phyloP scores from a whole-genome alignment of 345 rosid genomes.

The Murraya paniculata region DNA sequence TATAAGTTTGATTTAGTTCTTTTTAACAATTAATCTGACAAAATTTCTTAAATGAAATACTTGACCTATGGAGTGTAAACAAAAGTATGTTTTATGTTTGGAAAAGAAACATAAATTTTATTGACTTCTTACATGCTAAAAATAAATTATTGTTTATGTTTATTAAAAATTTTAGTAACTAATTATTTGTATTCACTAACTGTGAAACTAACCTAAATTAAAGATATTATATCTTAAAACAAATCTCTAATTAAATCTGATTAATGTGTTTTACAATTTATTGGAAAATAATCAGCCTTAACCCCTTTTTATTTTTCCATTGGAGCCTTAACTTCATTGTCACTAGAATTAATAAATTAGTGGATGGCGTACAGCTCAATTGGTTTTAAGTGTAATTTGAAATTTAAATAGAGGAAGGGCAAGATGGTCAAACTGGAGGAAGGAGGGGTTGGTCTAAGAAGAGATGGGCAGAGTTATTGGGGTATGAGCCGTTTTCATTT shows the following conservation, averaged over 20 bases:
- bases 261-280: background rate
- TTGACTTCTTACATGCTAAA: no score
- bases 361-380: no score
- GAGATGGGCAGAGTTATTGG: conserved; percentile 25
- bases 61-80: no score
- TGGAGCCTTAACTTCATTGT: background rate
- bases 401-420: conserved; percentile 9
- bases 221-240: background rate
- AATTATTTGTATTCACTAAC: background rate
- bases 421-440: background rate
- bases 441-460: conserved; percentile 13
- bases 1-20: no score
- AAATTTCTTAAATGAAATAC: no score
- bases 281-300: background rate
- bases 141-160: background rate
- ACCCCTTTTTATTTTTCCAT: background rate
- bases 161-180: background rate
- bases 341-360: background rate
- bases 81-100: no score
- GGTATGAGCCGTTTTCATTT: conserved; percentile 13
- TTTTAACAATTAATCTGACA: no score
- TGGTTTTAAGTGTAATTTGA: background rate
- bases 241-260: background rate
- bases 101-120: no score
- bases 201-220: background rate